phyloP scores from a whole-genome alignment of 805 yeast genomes.

The Cyberlindnera meyerae region DNA sequence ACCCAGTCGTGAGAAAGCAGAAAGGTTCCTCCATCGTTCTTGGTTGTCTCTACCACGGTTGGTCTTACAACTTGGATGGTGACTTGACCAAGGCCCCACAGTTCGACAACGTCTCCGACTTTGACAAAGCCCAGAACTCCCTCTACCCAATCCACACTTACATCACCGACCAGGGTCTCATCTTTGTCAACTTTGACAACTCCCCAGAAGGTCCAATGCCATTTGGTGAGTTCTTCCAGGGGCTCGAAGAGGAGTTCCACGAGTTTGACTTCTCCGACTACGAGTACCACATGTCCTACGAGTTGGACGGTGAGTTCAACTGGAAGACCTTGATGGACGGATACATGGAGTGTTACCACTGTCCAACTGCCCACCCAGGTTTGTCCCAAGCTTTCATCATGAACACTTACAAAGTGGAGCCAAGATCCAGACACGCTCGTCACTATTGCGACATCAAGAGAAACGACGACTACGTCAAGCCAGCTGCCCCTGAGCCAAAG shows the following conservation, averaged over 20 bases:
- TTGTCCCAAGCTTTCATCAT: constrained; percentile 50
- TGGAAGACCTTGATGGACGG: constrained; percentile 69
- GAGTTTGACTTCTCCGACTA: constrained; percentile 58
- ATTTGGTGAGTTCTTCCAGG: constrained; percentile 49
- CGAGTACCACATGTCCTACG: constrained; percentile 61
- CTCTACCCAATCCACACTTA: constrained; percentile 51
- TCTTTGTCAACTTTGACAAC: constrained; percentile 51
- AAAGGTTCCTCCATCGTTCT: constrained; percentile 53
- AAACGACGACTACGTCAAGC: constrained; percentile 27
- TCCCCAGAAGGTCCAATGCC: constrained; percentile 34
- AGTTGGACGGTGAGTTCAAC: constrained; percentile 57
- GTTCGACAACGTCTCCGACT: constrained; percentile 54
- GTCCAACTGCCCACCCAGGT: constrained; percentile 67
- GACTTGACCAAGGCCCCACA: constrained; percentile 56
- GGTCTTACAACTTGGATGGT: constrained; percentile 63
- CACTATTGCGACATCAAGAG: constrained; percentile 53
- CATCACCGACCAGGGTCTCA: constrained; percentile 50
- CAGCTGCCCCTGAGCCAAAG: constrained; percentile 25
- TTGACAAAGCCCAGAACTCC: constrained; percentile 50
- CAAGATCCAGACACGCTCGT: constrained; percentile 54
- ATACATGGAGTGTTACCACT: constrained; percentile 63
- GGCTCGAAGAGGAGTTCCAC: constrained; percentile 45
- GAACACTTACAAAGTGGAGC: constrained; percentile 63
- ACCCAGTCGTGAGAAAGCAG: constrained; percentile 55
- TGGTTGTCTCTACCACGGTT: constrained; percentile 61